Conservation (phyloP, 805 yeast species). For the Candida berthetii region DNA sequence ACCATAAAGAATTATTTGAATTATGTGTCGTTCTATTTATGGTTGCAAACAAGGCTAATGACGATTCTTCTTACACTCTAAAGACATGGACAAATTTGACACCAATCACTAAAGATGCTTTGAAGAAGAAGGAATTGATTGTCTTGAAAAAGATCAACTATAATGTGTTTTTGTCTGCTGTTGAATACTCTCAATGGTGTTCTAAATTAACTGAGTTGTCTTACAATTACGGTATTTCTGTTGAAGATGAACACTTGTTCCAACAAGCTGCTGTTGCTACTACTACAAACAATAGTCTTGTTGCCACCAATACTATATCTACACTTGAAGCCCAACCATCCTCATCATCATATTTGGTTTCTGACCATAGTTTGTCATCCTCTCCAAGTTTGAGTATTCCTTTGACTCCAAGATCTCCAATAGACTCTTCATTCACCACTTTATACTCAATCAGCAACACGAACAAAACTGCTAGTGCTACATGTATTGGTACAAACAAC, state of each 20-base stretch:
- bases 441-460: not conserved
- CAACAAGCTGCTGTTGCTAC: not conserved
- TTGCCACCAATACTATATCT: not conserved
- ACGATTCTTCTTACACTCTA: conserved; percentile 44
- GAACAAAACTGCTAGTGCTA: too few species aligned
- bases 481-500: too few species aligned
- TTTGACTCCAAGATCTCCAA: conserved; percentile 18
- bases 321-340: not conserved
- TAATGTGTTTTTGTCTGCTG: conserved; percentile 14
- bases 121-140: conserved; percentile 12
- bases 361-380: not conserved
- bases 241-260: not conserved
- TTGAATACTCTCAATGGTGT: conserved; percentile 8
- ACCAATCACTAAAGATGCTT: conserved; percentile 5
- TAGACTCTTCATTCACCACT: conserved; percentile 1
- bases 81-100: conserved; percentile 39
- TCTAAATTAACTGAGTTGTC: not conserved
- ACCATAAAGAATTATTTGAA: conserved; percentile 8
- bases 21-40: conserved; percentile 24
- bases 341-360: not conserved
- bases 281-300: not conserved
- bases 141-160: conserved; percentile 16
- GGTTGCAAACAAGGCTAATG: conserved; percentile 37
- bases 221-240: not conserved
- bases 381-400: conserved; percentile 5